Evolutionary conservation across 1,139 yeast species (phyloP).

Genomic region (Yamadazyma diospyri): DNA sequence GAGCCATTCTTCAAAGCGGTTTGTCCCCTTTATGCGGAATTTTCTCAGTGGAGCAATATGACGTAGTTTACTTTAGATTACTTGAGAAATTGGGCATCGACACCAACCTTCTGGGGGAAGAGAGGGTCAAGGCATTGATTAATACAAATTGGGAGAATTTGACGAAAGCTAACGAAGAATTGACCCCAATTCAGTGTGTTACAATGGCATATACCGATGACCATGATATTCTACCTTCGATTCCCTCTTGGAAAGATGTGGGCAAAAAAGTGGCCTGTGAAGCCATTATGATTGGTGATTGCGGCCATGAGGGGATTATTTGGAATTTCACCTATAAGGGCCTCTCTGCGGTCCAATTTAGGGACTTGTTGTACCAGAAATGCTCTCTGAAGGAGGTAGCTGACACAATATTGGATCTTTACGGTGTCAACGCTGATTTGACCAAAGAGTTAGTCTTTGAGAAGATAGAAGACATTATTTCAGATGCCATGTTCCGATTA

Average conservation of each 20-base stretch:
- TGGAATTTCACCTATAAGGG: conserved; percentile 12
- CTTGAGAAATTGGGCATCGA: conserved; percentile 11
- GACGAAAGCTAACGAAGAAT: conserved; percentile 10
- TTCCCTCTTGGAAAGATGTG: conserved; percentile 11
- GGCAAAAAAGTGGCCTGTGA: conserved; percentile 7
- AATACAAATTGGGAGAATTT: conserved; percentile 9
- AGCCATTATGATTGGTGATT: conserved; percentile 13
- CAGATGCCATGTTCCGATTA: conserved; percentile 9
- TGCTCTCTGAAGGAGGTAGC: conserved; percentile 3
- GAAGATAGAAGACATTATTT: conserved; percentile 7
- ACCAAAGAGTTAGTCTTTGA: conserved; percentile 2
- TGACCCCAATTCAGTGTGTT: conserved; percentile 9
- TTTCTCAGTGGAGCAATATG: conserved; percentile 12
- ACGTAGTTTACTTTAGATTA: conserved; percentile 12
- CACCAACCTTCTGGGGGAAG: conserved; percentile 7
- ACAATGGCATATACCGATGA: conserved; percentile 15
- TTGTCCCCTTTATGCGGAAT: conserved; percentile 13
- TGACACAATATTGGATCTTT: conserved; percentile 5
- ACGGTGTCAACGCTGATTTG: conserved; percentile 4
- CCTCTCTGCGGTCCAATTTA: conserved; percentile 5
- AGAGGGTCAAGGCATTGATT: conserved; percentile 11
- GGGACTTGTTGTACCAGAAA: conserved; percentile 3
- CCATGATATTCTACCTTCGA: conserved; percentile 3
- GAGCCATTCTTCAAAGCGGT: conserved; percentile 16
- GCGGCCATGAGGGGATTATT: conserved; percentile 13